These are phyloP conservation scores for Sarcocystis neurona DNA, from an alignment of 169 alveolate species.

Conservation along the genomic window DNA sequence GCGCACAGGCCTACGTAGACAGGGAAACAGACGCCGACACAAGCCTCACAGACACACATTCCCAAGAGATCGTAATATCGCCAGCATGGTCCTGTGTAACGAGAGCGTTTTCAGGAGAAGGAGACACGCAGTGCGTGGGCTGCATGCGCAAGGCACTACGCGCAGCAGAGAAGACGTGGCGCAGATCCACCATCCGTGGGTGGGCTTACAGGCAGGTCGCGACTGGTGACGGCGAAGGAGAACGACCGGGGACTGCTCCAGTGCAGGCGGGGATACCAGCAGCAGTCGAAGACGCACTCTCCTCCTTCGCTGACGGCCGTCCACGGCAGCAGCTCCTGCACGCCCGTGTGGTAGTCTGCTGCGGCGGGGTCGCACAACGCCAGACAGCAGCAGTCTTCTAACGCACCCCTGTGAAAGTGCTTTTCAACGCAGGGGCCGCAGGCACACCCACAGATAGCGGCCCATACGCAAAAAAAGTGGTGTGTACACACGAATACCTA, in stretches of 20 bases:
- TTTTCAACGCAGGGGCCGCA: no score
- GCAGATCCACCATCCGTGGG: background rate
- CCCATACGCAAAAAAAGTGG: no score
- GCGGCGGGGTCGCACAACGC: no score
- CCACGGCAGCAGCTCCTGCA: conserved; percentile 23
- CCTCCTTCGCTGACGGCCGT: conserved; percentile 44
- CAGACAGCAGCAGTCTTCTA: no score
- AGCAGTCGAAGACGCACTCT: conserved; percentile 40
- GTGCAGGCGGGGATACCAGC: conserved; percentile 45
- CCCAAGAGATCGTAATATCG: background rate
- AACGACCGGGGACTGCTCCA: conserved; percentile 37
- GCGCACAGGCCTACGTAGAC: no score
- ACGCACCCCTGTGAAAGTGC: no score
- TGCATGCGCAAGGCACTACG: background rate
- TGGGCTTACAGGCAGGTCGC: conserved; percentile 49
- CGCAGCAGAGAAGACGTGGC: background rate
- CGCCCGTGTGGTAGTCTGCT: no score
- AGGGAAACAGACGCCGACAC: no score
- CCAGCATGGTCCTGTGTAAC: background rate
- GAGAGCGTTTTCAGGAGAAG: background rate
- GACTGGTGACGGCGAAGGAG: conserved; percentile 39
- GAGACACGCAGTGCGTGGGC: no score
- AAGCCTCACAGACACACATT: no score
- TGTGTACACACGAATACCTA: no score
- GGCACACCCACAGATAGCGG: no score